Evolutionary conservation across 805 yeast genomes (phyloP), one percentile per base, ranked within the genome.

Genomic region (Cyberlindnera mississippiensis): DNA sequence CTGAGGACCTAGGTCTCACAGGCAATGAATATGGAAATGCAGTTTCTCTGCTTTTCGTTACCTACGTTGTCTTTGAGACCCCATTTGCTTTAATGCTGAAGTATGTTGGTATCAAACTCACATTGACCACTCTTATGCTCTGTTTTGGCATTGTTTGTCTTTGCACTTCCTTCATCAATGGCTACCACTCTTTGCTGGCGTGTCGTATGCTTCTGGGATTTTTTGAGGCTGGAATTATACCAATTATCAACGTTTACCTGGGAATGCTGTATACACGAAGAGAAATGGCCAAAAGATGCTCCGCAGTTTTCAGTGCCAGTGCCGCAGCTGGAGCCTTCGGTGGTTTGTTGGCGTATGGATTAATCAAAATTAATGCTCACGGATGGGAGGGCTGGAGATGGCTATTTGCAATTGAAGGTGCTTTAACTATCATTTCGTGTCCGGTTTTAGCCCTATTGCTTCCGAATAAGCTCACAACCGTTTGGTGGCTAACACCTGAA

Each of bases 221-320:
- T 14, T 69, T 69, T 42, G 83, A 78, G 57, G 66, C 72, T 33
- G 73, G 76, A 40, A 68, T 75, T 37, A 72, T 71, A 52, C 78
- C 80, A 2, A 67, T 72, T 26, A 64, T 75, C 42, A 65, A 64
- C 43, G 68, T 74, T 50, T 71, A 71, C 45, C 51, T 75, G 17
- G 69, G 77, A 2, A 63, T 72, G 42, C 65, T 72, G 37, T 75
- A 74, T 49, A 67, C 73, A 36, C 64, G 73, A 43, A 61, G 64
- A 37, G 80, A 76, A 50, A 66, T 72, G 44, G 76, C 76, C 1
- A 60, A 66, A 19, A 61, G 81, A 35, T 61, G 72, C 13, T 53
- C 61, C 3, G 46, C 42, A 3, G 52, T 57, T 24, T 56, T 50
- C 37, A 45, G 53, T 29, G 60, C 61, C 1, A 38, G 50, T 20